Evolutionary conservation across 768 basidiomycete genomes (phyloP).

Genomic region (Trametes gibbosa): DNA sequence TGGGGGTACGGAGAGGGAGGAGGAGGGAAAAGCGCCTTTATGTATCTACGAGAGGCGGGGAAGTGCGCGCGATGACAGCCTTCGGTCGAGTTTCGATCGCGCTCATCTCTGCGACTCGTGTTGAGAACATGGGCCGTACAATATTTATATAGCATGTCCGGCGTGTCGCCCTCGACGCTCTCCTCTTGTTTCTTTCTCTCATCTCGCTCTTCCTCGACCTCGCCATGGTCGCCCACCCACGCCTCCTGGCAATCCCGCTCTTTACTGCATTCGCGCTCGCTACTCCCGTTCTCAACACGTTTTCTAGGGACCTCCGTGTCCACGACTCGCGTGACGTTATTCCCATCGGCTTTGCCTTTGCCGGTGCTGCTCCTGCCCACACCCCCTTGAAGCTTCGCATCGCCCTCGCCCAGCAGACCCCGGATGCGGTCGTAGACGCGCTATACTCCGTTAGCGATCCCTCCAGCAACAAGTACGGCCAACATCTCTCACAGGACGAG

Average conservation of each 20-base stretch:
- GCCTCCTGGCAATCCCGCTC: slow-evolving; percentile 17
- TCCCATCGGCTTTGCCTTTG: slow-evolving; percentile 16
- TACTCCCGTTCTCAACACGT: slow-evolving; percentile 2
- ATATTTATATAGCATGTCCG: no score
- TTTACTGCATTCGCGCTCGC: slow-evolving; percentile 8
- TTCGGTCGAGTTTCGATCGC: no score
- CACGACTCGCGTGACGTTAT: slow-evolving; percentile 15
- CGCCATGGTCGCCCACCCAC: slow-evolving; percentile 10
- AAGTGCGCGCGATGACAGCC: no score
- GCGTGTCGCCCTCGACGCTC: no score
- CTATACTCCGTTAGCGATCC: slow-evolving; percentile 29
- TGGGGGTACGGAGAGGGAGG: no score
- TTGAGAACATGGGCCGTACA: no score
- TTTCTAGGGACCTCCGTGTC: slow-evolving; percentile 13
- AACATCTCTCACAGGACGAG: slow-evolving; percentile 29
- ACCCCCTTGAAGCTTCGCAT: slow-evolving; percentile 27
- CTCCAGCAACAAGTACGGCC: slow-evolving; percentile 23
- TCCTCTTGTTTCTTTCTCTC: not conserved
- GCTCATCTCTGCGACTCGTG: no score
- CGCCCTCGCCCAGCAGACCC: slow-evolving; percentile 26
- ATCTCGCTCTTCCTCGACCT: not conserved
- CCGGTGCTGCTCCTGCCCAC: slow-evolving; percentile 18
- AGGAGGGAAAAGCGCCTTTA: no score
- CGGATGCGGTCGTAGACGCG: slow-evolving; percentile 25
- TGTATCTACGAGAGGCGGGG: no score